Base-by-base conservation (phyloP, 345 rosid species). In the Crucihimalaya himalaica region DNA sequence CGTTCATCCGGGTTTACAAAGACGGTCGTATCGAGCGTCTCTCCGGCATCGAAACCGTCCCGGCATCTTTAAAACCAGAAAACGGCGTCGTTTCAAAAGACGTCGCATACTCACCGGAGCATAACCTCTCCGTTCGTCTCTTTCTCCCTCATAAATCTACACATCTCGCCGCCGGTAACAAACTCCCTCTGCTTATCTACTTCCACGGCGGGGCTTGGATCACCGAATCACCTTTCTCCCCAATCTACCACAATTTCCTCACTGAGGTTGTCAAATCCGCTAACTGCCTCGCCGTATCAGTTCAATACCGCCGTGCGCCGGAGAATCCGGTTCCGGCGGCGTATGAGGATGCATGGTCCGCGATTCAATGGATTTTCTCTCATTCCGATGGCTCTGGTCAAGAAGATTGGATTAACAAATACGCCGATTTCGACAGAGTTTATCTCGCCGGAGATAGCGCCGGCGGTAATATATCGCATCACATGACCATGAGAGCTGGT, bases 191-290 rank as follows among this genome's bases (percentile, higher is more conserved):
- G 39, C 80, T 86, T 8, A 68, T 86, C 65, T 84, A 83, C 81
- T 83, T 88, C 68, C 87, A 82, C 66, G 90, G 88, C 16, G 88
- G 89, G 9, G 88, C 64, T 16, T 87, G 84, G 70, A 74, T 83
- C 59, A 0, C 75, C 64, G 79, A 62, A 1, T 80, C 88, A 0
- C 81, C 92, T 0, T 84, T 81, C 77, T 50, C 66, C 9, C n/a
- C 58, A 2, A 72, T 55, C 0, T 80, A 80, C 81, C 81, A 79
- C 29, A 70, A 27, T 40, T 82, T 70, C 72, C 35, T 83, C 1
- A 77, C 64, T 37, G 70, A 77, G 12, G 52, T 82, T 1, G 85
- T 77, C 5, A 75, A 75, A 9, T 62, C 73, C 63, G 86, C 86
- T 16, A 77, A 65, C 1, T 70, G 80, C 31, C 28, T 80, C 18